Base-by-base conservation (phyloP, 2,329 filamentous ascomycete species). In the Fusarium vanettenii region DNA sequence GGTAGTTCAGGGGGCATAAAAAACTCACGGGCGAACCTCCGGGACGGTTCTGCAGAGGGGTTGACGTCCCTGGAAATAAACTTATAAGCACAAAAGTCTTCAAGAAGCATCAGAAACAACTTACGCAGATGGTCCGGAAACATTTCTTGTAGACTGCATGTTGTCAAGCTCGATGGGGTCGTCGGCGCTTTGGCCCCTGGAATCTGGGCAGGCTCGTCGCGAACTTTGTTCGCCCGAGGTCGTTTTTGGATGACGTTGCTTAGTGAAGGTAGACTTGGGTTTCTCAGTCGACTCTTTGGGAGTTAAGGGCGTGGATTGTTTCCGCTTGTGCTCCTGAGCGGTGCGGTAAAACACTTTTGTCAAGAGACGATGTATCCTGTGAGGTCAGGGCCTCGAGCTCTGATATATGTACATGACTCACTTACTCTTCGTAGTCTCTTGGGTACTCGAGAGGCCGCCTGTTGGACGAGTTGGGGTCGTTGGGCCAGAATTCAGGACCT, bases 401-500 rank as follows among this genome's bases (percentile, higher is more conserved):
- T 6, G 5, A 22, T 6, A 8, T 6, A 59, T 43, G 5, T 35
- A 27, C 1, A 14, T 2, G 13, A 13, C 11, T 8, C 0, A 72
- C 69, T 13, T 22, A 76, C 76, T 60, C 60, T 4, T 4, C 16
- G 33, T n/a, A 29, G 14, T 78, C 72, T 29, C 60, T 74, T 0
- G 57, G 64, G 31, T 78, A 78, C 25, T 72, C 39, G 1, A 71
- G 22, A 6, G 27, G 43, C 1, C 71, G 20, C 16, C 59, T 43
- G 14, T 65, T 66, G 0, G 31, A 9, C 9, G 60, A 37, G 1
- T 6, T 10, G 14, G 33, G n/a, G 5, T 65, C 60, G 8, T 70
- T 66, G 1, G 76, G 76, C 76, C 76, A 78, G 41, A 70, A 78
- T 11, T 72, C 52, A 5, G 5, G 4, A 6, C 76, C 76, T 22